Conservation (phyloP, 192 early-diverging fungal genomes). For the Thoreauomyces humboldtii region DNA sequence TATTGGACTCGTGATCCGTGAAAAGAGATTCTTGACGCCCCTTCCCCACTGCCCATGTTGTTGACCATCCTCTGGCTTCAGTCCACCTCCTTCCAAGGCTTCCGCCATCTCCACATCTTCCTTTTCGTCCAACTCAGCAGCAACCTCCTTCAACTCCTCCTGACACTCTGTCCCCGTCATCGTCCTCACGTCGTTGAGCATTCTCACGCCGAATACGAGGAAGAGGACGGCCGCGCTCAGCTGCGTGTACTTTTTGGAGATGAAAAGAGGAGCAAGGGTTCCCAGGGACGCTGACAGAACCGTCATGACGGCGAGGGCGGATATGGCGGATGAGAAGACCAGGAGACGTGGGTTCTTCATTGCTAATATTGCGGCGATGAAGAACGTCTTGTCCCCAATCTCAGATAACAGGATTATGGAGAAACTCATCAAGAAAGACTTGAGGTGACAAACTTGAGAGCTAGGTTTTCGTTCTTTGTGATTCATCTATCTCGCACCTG, state of each 20-base stretch:
- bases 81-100: conserved; percentile 25
- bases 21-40: conserved; percentile 43
- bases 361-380: conserved; percentile 97
- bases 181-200: conserved; percentile 76
- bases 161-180: conserved; percentile 87
- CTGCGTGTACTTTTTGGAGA: conserved; percentile 86
- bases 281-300: conserved; percentile 92
- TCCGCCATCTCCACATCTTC: conserved; percentile 45
- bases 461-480: no score
- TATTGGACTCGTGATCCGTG: conserved; percentile 72
- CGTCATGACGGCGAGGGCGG: conserved; percentile 90
- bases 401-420: conserved; percentile 94
- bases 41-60: conserved; percentile 26
- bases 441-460: no score
- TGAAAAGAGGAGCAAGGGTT: conserved; percentile 80
- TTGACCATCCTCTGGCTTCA: background rate
- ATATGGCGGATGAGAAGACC: conserved; percentile 87
- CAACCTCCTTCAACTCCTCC: conserved; percentile 90
- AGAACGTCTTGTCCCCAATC: conserved; percentile 99
- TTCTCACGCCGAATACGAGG: conserved; percentile 87
- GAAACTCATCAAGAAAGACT: conserved; percentile 59
- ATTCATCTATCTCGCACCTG: no score
- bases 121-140: conserved; percentile 81
- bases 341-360: conserved; percentile 92
- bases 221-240: conserved; percentile 82